phyloP scores from a whole-genome alignment of 2,329 filamentous ascomycete genomes.

The Aspergillus eucalypticola region DNA sequence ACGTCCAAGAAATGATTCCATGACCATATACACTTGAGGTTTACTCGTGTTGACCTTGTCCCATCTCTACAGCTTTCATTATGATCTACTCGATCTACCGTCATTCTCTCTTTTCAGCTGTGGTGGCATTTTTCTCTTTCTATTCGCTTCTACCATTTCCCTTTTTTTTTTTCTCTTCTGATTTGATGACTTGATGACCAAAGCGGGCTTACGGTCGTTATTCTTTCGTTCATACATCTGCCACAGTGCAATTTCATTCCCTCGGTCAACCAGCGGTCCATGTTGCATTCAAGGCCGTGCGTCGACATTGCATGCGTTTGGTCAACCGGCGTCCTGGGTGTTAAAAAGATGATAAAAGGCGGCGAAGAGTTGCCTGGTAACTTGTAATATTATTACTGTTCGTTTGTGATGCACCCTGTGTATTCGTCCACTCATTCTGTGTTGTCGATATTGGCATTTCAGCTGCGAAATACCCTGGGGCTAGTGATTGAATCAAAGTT shows the following conservation, averaged over 20 bases:
- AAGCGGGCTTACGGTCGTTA: conserved; percentile 45
- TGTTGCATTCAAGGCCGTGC: conserved; percentile 10
- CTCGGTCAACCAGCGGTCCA: conserved; percentile 11
- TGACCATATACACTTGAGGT: conserved; percentile 26
- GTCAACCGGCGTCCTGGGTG: conserved; percentile 29
- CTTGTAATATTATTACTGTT: conserved; percentile 38
- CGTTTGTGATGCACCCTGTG: conserved; percentile 10
- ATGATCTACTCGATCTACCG: conserved; percentile 6
- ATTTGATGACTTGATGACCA: conserved; percentile 41
- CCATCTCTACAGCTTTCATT: conserved; percentile 10
- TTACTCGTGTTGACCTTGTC: conserved; percentile 16
- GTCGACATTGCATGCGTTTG: conserved; percentile 20
- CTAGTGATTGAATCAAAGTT: conserved; percentile 15
- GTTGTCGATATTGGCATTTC: conserved; percentile 13
- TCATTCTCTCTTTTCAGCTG: conserved; percentile 13
- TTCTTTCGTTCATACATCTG: conserved; percentile 16
- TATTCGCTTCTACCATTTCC: conserved; percentile 1
- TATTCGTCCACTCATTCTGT: conserved; percentile 19
- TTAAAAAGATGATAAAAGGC: conserved; percentile 28
- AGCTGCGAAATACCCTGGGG: conserved; percentile 22
- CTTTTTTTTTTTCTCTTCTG: conserved; percentile 18
- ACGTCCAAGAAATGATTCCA: conserved; percentile 33
- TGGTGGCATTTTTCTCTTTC: conserved; percentile 11
- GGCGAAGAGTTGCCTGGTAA: conserved; percentile 25
- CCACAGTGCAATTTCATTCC: conserved; percentile 13